phyloP scores from a whole-genome alignment of 495 filamentous ascomycete species.

The Neurospora africana region DNA sequence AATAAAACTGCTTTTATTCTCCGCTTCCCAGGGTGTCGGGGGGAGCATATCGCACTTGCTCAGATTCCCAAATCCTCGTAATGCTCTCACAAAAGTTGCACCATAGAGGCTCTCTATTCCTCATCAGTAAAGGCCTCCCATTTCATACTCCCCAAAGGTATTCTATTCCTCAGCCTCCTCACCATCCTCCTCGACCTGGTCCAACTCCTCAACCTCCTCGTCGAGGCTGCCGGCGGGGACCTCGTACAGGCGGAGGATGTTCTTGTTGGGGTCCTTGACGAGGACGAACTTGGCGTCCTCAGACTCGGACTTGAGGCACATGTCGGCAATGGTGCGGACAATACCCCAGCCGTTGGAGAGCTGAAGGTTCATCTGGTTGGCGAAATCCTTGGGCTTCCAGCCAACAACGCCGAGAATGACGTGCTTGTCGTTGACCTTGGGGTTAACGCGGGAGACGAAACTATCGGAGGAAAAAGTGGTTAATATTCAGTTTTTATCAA shows the following conservation, averaged over 20 bases:
- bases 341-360: constrained; percentile 98
- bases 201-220: constrained; percentile 34
- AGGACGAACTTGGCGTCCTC: constrained; percentile 63
- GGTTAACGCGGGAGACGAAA: constrained; percentile 88
- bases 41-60: not conserved
- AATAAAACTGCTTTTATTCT: not conserved
- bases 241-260: constrained; percentile 82
- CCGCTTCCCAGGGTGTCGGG: not conserved
- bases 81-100: not conserved
- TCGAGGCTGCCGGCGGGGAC: constrained; percentile 83
- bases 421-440: constrained; percentile 79
- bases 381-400: constrained; percentile 96
- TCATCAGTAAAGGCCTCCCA: not conserved
- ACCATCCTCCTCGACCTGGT: constrained; percentile 17
- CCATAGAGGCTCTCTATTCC: not conserved
- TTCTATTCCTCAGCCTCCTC: constrained; percentile 24
- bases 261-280: constrained; percentile 91
- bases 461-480: constrained; percentile 26
- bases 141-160: not conserved
- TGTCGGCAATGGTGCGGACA: constrained; percentile 91
- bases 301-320: constrained; percentile 51
- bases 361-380: constrained; percentile 93
- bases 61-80: not conserved
- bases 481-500: constrained; percentile 12
- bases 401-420: constrained; percentile 91